Conservation (phyloP, 768 basidiomycete species). For the Podaxis mareebaensis region DNA sequence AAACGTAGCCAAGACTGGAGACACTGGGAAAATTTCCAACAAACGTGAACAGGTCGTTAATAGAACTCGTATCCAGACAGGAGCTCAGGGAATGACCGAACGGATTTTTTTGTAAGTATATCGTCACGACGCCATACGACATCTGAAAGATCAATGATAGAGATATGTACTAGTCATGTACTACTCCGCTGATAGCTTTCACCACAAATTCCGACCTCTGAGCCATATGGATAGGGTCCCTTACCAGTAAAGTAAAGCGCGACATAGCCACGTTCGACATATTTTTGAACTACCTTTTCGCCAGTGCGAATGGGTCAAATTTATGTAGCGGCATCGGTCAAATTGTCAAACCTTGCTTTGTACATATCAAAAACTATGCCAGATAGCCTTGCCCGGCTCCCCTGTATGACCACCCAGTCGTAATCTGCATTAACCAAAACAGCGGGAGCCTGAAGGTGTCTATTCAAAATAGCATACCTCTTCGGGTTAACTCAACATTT, state of each 20-base stretch:
- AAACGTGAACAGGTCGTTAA: background rate
- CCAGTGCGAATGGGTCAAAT: background rate
- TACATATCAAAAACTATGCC: slow-evolving; percentile 3
- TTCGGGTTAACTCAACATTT: slow-evolving; percentile 2
- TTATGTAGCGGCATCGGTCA: background rate
- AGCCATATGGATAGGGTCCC: background rate
- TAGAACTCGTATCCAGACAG: background rate
- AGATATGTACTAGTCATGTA: background rate
- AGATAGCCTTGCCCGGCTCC: background rate
- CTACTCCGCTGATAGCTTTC: background rate
- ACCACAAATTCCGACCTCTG: background rate
- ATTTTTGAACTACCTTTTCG: background rate
- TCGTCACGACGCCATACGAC: background rate
- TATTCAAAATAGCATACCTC: slow-evolving; percentile 1
- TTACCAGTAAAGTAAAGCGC: background rate
- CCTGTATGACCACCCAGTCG: background rate
- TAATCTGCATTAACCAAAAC: slow-evolving; percentile 1
- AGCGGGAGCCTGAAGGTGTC: background rate
- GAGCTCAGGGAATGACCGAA: background rate
- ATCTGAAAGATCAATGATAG: background rate
- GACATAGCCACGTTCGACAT: background rate
- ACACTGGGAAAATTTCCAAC: slow-evolving; percentile 3
- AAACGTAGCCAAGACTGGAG: background rate
- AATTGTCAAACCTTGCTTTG: background rate
- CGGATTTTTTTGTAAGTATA: background rate